Evolutionary conservation across 768 basidiomycete genomes (phyloP).

Genomic region (Lyophyllum shimeji): DNA sequence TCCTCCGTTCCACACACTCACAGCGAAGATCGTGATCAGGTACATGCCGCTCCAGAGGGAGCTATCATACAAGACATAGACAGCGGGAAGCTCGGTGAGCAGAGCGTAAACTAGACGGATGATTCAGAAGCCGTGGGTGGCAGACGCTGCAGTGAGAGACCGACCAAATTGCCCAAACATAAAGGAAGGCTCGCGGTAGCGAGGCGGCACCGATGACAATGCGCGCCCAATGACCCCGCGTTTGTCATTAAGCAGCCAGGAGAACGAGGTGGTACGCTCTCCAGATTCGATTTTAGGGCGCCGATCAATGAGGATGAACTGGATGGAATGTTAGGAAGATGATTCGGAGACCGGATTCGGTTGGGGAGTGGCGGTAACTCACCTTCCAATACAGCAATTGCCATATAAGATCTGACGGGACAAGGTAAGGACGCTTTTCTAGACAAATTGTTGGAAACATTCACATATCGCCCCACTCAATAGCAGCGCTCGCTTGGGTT

Average conservation of each 20-base stretch:
- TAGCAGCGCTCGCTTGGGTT: conserved; percentile 70
- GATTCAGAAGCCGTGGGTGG: background rate
- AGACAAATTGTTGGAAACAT: conserved; percentile 26
- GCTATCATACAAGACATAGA: conserved; percentile 82
- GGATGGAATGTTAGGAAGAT: conserved; percentile 7
- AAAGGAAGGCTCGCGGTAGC: conserved; percentile 70
- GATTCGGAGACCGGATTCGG: background rate
- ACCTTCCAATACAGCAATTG: conserved; percentile 94
- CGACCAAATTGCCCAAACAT: conserved; percentile 83
- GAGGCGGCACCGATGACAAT: conserved; percentile 57
- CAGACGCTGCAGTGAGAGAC: conserved; percentile 22
- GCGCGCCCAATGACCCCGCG: conserved; percentile 77
- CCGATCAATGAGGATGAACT: conserved; percentile 88
- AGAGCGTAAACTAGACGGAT: conserved; percentile 70
- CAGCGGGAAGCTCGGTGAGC: conserved; percentile 82
- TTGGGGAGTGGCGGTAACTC: conserved; percentile 1
- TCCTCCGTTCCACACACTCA: conserved; percentile 95
- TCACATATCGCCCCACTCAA: conserved; percentile 83
- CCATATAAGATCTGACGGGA: conserved; percentile 78
- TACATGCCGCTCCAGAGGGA: conserved; percentile 76
- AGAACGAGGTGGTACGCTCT: conserved; percentile 87
- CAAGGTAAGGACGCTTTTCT: conserved; percentile 10
- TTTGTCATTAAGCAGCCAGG: conserved; percentile 86
- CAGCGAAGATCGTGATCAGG: conserved; percentile 76
- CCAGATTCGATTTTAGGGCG: conserved; percentile 90